Conservation (phyloP, 257 asterid genomes). For the Primulina huaijiensis region DNA sequence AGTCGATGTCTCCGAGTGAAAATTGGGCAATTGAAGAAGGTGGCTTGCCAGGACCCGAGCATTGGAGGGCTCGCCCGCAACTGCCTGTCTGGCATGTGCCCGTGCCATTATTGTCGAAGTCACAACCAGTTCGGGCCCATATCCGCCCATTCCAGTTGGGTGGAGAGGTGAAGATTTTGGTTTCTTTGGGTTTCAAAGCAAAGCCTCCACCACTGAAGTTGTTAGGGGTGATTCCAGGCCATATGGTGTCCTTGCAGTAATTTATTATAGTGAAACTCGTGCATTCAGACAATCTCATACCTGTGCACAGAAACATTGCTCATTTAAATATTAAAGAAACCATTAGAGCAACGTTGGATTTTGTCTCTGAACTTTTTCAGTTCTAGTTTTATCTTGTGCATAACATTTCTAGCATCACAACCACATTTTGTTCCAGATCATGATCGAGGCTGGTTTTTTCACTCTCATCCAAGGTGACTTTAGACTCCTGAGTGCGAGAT, state of each 20-base stretch:
- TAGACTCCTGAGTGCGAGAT: neutral
- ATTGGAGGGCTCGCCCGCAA: constrained; percentile 45
- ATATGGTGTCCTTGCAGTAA: constrained; percentile 60
- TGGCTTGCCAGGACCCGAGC: constrained; percentile 46
- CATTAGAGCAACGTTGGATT: too few relatives aligned
- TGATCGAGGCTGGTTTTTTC: neutral
- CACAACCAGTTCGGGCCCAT: constrained; percentile 66
- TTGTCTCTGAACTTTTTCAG: neutral
- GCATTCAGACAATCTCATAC: constrained; percentile 30
- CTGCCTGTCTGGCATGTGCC: constrained; percentile 57
- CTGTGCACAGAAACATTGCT: constrained; percentile 22
- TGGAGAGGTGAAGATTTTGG: constrained; percentile 51
- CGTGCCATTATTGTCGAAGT: constrained; percentile 45
- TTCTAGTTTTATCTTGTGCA: neutral
- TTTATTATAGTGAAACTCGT: constrained; percentile 52
- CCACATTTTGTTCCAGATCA: neutral
- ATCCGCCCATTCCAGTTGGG: constrained; percentile 56
- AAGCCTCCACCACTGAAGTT: constrained; percentile 51
- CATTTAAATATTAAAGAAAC: neutral
- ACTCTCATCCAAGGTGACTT: neutral
- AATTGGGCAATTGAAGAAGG: constrained; percentile 65
- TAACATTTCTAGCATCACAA: neutral
- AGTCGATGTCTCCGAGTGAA: constrained; percentile 50
- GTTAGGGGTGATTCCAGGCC: constrained; percentile 61
- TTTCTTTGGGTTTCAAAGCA: constrained; percentile 42